Evolutionary conservation across 2,329 filamentous ascomycete species (phyloP).

Genomic region (Salinomyces thailandicus): DNA sequence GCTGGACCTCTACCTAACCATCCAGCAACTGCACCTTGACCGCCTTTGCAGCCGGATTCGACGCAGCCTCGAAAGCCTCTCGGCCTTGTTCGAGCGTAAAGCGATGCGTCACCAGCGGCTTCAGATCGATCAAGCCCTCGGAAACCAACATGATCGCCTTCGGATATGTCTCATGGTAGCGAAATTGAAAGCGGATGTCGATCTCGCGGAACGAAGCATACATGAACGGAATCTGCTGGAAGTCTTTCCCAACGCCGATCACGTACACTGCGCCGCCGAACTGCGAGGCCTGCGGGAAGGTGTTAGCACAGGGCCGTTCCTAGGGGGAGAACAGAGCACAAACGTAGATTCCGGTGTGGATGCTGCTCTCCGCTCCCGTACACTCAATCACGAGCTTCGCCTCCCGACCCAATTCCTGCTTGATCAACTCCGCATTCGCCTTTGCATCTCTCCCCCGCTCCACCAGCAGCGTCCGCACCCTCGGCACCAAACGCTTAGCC

Average conservation of each 20-base stretch:
- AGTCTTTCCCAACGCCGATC: conserved; percentile 28
- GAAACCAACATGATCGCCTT: conserved; percentile 33
- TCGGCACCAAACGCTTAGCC: conserved; percentile 27
- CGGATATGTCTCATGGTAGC: conserved; percentile 32
- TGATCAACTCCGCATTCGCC: conserved; percentile 27
- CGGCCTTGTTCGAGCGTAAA: conserved; percentile 28
- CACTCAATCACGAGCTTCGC: conserved; percentile 27
- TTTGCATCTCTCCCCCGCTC: conserved; percentile 28
- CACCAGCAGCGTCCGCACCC: conserved; percentile 27
- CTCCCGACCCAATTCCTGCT: conserved; percentile 24
- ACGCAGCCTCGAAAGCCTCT: conserved; percentile 29
- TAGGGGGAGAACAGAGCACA: conserved; percentile 7
- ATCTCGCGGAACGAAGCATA: conserved; percentile 29
- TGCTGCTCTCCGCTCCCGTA: conserved; percentile 25
- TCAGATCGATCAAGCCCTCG: conserved; percentile 29
- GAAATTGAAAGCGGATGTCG: conserved; percentile 31
- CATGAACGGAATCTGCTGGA: conserved; percentile 31
- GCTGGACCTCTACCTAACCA: too few relatives aligned
- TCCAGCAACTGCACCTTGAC: conserved; percentile 28
- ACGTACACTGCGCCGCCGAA: conserved; percentile 31
- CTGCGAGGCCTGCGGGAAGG: conserved; percentile 15
- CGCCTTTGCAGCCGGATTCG: conserved; percentile 25
- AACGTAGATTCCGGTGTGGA: conserved; percentile 25
- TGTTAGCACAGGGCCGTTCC: too few relatives aligned
- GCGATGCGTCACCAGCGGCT: conserved; percentile 31